phyloP scores from a whole-genome alignment of 192 early-diverging fungal species.

The Coemansia sp. region DNA sequence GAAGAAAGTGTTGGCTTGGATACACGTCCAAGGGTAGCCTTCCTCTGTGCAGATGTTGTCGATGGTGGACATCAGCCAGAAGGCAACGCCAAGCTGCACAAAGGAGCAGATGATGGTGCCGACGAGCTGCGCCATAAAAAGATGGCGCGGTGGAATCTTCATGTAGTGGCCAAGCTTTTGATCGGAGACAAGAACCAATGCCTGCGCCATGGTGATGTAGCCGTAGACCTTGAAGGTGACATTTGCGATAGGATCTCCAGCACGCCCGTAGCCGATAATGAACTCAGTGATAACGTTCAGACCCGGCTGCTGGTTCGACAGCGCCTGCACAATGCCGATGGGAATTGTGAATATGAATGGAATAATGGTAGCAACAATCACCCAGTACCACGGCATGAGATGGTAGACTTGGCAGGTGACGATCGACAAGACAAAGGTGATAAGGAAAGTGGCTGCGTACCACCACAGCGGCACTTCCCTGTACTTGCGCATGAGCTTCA shows the following conservation, averaged over 20 bases:
- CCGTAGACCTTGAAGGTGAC: conserved; percentile 87
- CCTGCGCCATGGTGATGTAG: conserved; percentile 74
- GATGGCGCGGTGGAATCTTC: conserved; percentile 77
- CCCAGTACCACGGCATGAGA: conserved; percentile 69
- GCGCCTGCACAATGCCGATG: conserved; percentile 76
- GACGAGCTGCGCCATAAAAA: conserved; percentile 77
- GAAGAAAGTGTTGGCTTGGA: conserved; percentile 61
- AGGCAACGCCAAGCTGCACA: conserved; percentile 68
- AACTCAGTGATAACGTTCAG: conserved; percentile 87
- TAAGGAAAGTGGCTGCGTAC: conserved; percentile 47
- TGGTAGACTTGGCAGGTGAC: conserved; percentile 48
- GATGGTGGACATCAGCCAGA: conserved; percentile 64
- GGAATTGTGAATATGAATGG: conserved; percentile 70
- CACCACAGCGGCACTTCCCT: conserved; percentile 77
- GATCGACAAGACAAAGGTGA: conserved; percentile 43
- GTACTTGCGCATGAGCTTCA: conserved; percentile 72
- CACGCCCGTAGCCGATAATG: conserved; percentile 71
- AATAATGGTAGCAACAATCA: conserved; percentile 61
- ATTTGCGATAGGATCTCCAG: conserved; percentile 78
- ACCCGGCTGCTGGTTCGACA: conserved; percentile 74
- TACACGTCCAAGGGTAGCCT: conserved; percentile 67
- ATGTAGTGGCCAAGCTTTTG: conserved; percentile 79
- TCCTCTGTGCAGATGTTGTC: conserved; percentile 58
- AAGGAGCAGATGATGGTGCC: conserved; percentile 72
- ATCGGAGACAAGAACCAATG: conserved; percentile 64